Evolutionary conservation across 495 filamentous ascomycete species (phyloP).

Genomic region (Choiromyces venosus): DNA sequence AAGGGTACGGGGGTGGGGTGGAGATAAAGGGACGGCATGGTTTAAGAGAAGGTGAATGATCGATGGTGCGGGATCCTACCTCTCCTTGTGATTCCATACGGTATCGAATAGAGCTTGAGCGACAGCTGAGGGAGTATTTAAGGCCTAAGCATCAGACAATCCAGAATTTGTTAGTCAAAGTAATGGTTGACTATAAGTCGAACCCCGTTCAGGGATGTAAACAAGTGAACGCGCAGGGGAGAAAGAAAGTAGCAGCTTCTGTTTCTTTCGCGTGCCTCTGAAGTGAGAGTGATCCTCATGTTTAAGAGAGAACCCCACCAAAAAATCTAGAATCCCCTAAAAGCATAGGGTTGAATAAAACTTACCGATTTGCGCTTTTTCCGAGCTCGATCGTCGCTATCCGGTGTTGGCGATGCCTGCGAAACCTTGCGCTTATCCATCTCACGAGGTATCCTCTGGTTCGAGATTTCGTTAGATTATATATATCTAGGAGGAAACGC

Average conservation of each 20-base stretch:
- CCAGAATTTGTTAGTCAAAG: constrained; percentile 22
- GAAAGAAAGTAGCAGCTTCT: neutral
- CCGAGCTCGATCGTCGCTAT: constrained; percentile 42
- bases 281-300: constrained; percentile 8
- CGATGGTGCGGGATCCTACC: constrained; percentile 20
- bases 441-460: constrained; percentile 11
- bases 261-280: neutral
- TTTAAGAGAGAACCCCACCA: constrained; percentile 29
- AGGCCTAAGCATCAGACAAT: constrained; percentile 1
- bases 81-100: constrained; percentile 40
- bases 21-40: neutral
- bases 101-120: constrained; percentile 37
- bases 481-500: constrained; percentile 11
- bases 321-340: constrained; percentile 19
- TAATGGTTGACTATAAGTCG: constrained; percentile 15
- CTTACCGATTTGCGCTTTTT: constrained; percentile 47
- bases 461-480: constrained; percentile 1
- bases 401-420: constrained; percentile 32
- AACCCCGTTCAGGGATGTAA: constrained; percentile 34
- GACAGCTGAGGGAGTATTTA: constrained; percentile 18
- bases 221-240: neutral
- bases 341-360: constrained; percentile 22
- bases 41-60: neutral
- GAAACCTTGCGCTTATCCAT: constrained; percentile 40
- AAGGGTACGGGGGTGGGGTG: neutral